Base-by-base conservation (phyloP, 306 rosid genomes). In the Sphenostylis stenocarpa region DNA sequence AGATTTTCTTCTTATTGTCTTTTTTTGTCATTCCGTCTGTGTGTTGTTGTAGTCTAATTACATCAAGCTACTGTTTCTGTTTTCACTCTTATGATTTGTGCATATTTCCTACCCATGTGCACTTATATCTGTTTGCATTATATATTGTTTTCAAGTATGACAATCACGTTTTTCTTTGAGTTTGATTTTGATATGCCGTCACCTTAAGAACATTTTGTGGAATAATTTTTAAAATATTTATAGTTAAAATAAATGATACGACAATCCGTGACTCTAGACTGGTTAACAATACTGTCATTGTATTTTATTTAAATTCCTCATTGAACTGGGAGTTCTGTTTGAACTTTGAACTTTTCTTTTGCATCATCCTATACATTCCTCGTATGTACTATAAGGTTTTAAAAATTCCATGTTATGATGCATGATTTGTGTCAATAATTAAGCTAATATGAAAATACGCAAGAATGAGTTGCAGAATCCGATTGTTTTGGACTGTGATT, bases 1-100 rank as follows among this genome's bases (percentile, higher is more conserved):
- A 1, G 6, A 33, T 67, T 43, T 63, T 51, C 45, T 64, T 73
- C 17, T 45, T 77, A 38, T 52, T 39, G 78, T 63, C 71, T 55
- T 77, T 17, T n/a, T 33, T 13, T 20, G 64, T 7, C 21, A 31
- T 47, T 60, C 24, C 39, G 60, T 26, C 2, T 43, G 48, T 58
- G 16, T 21, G 14, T 51, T n/a, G 34, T 8, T 21, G 9, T 67
- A 11, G 55, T 34, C 12, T 24, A 19, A 47, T 20, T 29, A 6
- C 76, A 26, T 31, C 0, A 62, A 24, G 5, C 9, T 44, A 6
- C 47, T 53, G 67, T 80, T 57, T 57, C 16, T 72, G 57, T 31
- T 61, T 34, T 2, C 12, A 21, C 36, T 76, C 15, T 11, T 41
- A 16, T 19, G 52, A 23, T 11, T 39, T 48, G 47, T 10, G 41